Conservation (phyloP, 805 yeast species). For the Ogataea paradorogensis region DNA sequence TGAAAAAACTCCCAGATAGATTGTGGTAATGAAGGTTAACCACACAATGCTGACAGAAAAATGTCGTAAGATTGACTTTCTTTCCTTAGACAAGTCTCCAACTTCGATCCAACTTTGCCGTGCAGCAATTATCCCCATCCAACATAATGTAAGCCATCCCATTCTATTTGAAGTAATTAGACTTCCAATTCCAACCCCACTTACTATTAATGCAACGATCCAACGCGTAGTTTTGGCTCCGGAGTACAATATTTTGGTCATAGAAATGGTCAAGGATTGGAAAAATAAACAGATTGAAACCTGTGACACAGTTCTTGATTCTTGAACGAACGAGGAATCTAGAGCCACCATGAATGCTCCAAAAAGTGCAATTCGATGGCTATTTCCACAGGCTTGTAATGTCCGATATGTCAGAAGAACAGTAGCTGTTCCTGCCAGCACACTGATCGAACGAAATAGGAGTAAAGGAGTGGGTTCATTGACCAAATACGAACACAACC, state of each 20-base stretch:
- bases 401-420: slow-evolving; percentile 53
- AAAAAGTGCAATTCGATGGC: slow-evolving; percentile 46
- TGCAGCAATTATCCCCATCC: slow-evolving; percentile 49
- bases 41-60: slow-evolving; percentile 40
- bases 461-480: slow-evolving; percentile 60
- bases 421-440: slow-evolving; percentile 50
- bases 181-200: slow-evolving; percentile 53
- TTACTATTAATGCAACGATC: slow-evolving; percentile 46
- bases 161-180: slow-evolving; percentile 64
- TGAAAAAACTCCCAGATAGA: slow-evolving; percentile 57
- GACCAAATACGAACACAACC: slow-evolving; percentile 37
- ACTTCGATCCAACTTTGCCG: slow-evolving; percentile 62
- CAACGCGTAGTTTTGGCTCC: slow-evolving; percentile 50
- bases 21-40: slow-evolving; percentile 50
- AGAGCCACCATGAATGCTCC: slow-evolving; percentile 52
- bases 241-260: slow-evolving; percentile 25
- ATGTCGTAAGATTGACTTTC: slow-evolving; percentile 38
- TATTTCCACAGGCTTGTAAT: slow-evolving; percentile 53
- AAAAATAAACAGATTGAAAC: slow-evolving; percentile 46
- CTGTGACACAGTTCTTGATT: slow-evolving; percentile 51
- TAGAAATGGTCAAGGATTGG: slow-evolving; percentile 42
- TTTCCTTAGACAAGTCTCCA: slow-evolving; percentile 61
- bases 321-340: slow-evolving; percentile 65
- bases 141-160: slow-evolving; percentile 63
- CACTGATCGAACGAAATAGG: slow-evolving; percentile 56